phyloP scores from a whole-genome alignment of 495 filamentous ascomycete genomes.

The Hypomontagnella monticulosa region DNA sequence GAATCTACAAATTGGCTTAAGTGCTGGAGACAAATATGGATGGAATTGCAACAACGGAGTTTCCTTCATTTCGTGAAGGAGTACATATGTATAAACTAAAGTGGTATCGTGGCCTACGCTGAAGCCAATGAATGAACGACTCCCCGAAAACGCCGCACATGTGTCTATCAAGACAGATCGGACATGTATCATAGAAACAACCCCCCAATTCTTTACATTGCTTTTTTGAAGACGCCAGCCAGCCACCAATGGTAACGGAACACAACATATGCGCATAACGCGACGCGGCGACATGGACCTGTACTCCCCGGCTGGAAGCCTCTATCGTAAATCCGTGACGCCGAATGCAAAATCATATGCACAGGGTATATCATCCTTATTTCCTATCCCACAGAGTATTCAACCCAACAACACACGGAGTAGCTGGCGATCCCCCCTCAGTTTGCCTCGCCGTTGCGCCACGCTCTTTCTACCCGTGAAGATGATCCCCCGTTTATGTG shows the following conservation, averaged over 20 bases:
- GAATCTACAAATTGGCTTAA: background rate
- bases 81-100: slow-evolving; percentile 26
- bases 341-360: slow-evolving; percentile 47
- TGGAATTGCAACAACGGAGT: slow-evolving; percentile 14
- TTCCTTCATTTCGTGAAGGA: slow-evolving; percentile 15
- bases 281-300: background rate
- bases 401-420: slow-evolving; percentile 15
- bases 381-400: slow-evolving; percentile 39
- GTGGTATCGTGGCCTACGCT: slow-evolving; percentile 42
- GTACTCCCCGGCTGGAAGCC: slow-evolving; percentile 11
- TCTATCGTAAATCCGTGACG: slow-evolving; percentile 40
- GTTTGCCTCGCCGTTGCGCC: slow-evolving; percentile 11
- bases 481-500: slow-evolving; percentile 4
- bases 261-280: background rate
- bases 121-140: slow-evolving; percentile 23
- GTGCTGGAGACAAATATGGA: background rate
- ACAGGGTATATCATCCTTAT: slow-evolving; percentile 44
- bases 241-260: slow-evolving; percentile 1
- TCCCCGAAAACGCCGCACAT: slow-evolving; percentile 35
- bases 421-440: slow-evolving; percentile 4
- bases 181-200: slow-evolving; percentile 28
- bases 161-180: slow-evolving; percentile 36
- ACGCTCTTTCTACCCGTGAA: slow-evolving; percentile 8
- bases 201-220: slow-evolving; percentile 18
- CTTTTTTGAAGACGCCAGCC: slow-evolving; percentile 24